Percentiles rank a stretch among this genome's conserved stretches.
These are phyloP conservation scores for Rhododendron kiyosumense DNA, from an alignment of 148 eudicot species.

Conservation along the genomic window DNA sequence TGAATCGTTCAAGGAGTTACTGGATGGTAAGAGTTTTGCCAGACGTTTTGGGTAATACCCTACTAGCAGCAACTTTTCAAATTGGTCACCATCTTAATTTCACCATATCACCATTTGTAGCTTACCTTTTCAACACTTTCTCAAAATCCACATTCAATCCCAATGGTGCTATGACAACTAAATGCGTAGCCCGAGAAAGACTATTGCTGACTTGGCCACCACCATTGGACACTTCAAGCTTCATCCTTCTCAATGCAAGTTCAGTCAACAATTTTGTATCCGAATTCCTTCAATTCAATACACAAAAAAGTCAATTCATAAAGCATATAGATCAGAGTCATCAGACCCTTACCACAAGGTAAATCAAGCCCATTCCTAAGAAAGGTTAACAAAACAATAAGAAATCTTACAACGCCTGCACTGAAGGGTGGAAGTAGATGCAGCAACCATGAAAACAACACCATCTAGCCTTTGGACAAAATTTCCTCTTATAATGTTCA, in stretches of 20 bases:
- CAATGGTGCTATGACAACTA: slow-evolving; percentile 53
- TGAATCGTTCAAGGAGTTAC: background rate
- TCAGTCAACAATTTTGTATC: slow-evolving; percentile 40
- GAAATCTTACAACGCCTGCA: slow-evolving; percentile 35
- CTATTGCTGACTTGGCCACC: slow-evolving; percentile 64
- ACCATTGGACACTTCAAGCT: slow-evolving; percentile 56
- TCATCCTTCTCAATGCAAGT: slow-evolving; percentile 58
- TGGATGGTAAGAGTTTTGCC: background rate
- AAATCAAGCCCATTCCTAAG: background rate
- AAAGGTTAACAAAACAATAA: background rate
- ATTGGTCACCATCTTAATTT: background rate
- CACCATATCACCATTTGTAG: background rate
- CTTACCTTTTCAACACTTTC: slow-evolving; percentile 47
- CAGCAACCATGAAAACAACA: slow-evolving; percentile 64
- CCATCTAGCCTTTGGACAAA: slow-evolving; percentile 70
- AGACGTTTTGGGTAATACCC: background rate
- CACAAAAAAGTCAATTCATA: background rate
- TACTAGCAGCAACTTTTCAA: background rate
- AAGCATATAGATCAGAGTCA: background rate
- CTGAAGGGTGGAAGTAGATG: slow-evolving; percentile 57
- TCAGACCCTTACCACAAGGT: background rate
- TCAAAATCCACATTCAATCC: slow-evolving; percentile 37
- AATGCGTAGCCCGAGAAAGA: slow-evolving; percentile 67
- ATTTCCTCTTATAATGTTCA: slow-evolving; percentile 63
- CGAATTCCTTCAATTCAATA: slow-evolving; percentile 21